These are phyloP conservation scores for Berkeleyomyces rouxiae DNA, from an alignment of 2,329 filamentous ascomycete species.

Conservation along the genomic window DNA sequence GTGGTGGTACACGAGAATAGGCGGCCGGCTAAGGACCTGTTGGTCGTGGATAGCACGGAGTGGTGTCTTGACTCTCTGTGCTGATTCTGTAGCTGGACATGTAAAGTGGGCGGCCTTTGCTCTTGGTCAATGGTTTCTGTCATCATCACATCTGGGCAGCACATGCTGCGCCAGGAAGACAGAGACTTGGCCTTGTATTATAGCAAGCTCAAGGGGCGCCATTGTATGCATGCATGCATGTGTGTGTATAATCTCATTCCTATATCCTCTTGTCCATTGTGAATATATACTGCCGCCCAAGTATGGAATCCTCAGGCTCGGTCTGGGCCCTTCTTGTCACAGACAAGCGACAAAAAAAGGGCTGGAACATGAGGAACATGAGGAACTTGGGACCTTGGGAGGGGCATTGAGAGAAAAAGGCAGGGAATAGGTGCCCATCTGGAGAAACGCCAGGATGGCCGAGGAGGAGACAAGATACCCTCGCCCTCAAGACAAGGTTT, in stretches of 20 bases:
- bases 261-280: not conserved
- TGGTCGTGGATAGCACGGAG: no score
- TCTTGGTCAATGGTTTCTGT: no score
- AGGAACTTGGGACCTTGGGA: not conserved
- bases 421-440: no score
- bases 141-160: no score
- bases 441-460: not conserved
- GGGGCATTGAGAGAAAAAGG: not conserved
- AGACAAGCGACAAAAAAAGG: not conserved
- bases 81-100: no score
- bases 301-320: not conserved
- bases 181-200: no score
- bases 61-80: no score
- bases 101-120: no score
- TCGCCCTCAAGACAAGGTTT: not conserved
- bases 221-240: not conserved
- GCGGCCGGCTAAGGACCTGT: no score
- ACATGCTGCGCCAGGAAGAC: no score
- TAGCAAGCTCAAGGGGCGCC: not conserved
- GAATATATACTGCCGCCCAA: not conserved
- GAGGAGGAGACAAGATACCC: not conserved
- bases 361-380: not conserved
- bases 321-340: not conserved
- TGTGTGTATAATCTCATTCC: not conserved
- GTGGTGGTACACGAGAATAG: no score